Evolutionary conservation across 768 basidiomycete species (phyloP).

Genomic region (Neoboletus magnificus): DNA sequence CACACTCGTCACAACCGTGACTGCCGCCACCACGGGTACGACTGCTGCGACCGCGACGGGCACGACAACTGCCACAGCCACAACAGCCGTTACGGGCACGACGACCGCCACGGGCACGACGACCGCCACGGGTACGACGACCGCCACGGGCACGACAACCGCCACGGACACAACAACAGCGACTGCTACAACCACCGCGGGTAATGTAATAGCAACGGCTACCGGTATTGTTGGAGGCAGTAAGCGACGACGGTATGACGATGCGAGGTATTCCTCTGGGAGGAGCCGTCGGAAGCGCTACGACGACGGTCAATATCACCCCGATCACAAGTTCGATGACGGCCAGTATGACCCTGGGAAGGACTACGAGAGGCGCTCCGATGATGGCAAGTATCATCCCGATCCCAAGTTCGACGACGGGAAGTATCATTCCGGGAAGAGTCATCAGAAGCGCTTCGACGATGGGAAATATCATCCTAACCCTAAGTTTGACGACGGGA

Average conservation of each 20-base stretch:
- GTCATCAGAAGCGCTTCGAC: neutral
- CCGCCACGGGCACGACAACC: neutral
- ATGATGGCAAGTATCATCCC: slow-evolving; percentile 2
- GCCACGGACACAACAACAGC: neutral
- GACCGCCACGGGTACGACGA: neutral
- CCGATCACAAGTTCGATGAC: neutral
- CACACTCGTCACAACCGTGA: neutral
- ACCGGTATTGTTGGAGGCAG: neutral
- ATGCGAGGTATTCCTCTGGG: neutral
- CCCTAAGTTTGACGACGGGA: no score
- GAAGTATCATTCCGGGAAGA: slow-evolving; percentile 9
- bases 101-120: neutral
- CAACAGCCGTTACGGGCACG: neutral
- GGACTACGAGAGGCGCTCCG: no score
- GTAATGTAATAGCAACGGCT: neutral
- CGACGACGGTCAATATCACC: slow-evolving; percentile 15
- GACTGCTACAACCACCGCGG: neutral
- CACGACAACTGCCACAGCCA: neutral
- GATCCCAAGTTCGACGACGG: slow-evolving; percentile 8
- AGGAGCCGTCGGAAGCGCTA: neutral
- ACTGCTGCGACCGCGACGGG: neutral
- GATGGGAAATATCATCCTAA: no score
- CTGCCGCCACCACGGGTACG: neutral
- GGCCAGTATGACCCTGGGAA: slow-evolving; percentile 6
- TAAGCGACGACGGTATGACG: neutral